Evolutionary conservation across 2,329 filamentous ascomycete species (phyloP).

Genomic region (Juglanconis sp.): DNA sequence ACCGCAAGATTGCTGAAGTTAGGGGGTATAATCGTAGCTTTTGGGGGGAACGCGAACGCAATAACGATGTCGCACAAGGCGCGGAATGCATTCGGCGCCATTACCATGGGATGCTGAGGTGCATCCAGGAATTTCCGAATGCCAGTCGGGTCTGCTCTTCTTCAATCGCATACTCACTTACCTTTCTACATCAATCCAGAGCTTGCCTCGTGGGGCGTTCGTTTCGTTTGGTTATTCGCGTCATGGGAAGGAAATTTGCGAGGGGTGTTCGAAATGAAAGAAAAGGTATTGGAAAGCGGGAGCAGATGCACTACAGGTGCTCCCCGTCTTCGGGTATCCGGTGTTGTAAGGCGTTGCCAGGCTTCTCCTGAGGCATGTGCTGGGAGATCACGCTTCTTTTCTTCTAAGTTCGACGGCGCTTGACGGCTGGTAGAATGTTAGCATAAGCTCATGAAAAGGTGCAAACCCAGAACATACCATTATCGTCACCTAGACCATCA

Average conservation of each 20-base stretch:
- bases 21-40: not conserved
- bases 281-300: not conserved
- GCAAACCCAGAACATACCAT: conserved; percentile 24
- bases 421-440: conserved; percentile 41
- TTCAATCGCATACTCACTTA: conserved; percentile 10
- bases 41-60: not conserved
- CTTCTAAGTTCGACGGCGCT: conserved; percentile 45
- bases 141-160: not conserved
- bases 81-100: not conserved
- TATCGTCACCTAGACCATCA: conserved; percentile 36
- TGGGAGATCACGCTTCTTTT: not conserved
- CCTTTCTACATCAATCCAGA: not conserved
- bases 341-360: not conserved
- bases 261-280: not conserved
- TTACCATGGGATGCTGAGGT: not conserved
- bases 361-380: not conserved
- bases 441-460: conserved; percentile 12
- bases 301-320: conserved; percentile 20
- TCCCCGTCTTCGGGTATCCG: not conserved
- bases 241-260: not conserved
- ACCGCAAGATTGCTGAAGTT: conserved; percentile 2
- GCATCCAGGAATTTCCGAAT: not conserved
- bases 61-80: conserved; percentile 1
- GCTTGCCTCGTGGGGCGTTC: not conserved
- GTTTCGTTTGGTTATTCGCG: conserved; percentile 8